These are phyloP conservation scores for Penicillium italicum DNA, from an alignment of 2,329 filamentous ascomycete species.

Conservation along the genomic window DNA sequence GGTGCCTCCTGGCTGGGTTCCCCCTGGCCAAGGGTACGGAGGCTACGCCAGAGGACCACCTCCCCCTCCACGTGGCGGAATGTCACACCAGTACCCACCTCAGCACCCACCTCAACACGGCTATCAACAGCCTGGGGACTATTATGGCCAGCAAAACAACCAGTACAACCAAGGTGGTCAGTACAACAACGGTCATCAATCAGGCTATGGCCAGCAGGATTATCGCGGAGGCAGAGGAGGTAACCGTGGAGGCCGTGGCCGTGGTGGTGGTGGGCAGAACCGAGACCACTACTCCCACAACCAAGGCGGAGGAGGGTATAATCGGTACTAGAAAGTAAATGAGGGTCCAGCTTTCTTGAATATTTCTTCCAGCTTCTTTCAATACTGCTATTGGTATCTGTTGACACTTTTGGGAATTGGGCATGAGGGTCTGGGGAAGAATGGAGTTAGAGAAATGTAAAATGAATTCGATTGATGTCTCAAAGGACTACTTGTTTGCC, in stretches of 20 bases:
- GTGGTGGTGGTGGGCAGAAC: conserved; percentile 26
- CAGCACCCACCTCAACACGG: conserved; percentile 20
- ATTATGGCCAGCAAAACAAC: conserved; percentile 22
- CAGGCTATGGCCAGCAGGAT: conserved; percentile 25
- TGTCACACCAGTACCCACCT: conserved; percentile 23
- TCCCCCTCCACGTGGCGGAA: conserved; percentile 39
- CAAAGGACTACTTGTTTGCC: not conserved
- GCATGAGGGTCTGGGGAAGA: not conserved
- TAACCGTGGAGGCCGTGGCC: conserved; percentile 24
- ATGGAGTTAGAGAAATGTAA: conserved; percentile 12
- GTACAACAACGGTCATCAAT: conserved; percentile 16
- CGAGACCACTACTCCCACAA: conserved; percentile 18
- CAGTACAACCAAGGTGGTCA: conserved; percentile 16
- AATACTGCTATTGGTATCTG: conserved; percentile 3
- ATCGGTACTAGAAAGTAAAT: conserved; percentile 32
- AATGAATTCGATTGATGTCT: conserved; percentile 4
- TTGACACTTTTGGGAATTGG: conserved; percentile 1
- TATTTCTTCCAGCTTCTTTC: not conserved
- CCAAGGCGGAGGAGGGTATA: conserved; percentile 38
- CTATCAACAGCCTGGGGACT: conserved; percentile 14
- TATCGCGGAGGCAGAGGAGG: conserved; percentile 25
- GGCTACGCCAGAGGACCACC: conserved; percentile 38
- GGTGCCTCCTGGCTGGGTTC: conserved; percentile 36
- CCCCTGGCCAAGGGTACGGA: conserved; percentile 29
- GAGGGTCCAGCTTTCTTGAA: not conserved